A percentile compares a stretch with the other conserved stretches of the same genome.
Conservation (phyloP, 1,139 yeast species). For the Meyerozyma guilliermondii region DNA sequence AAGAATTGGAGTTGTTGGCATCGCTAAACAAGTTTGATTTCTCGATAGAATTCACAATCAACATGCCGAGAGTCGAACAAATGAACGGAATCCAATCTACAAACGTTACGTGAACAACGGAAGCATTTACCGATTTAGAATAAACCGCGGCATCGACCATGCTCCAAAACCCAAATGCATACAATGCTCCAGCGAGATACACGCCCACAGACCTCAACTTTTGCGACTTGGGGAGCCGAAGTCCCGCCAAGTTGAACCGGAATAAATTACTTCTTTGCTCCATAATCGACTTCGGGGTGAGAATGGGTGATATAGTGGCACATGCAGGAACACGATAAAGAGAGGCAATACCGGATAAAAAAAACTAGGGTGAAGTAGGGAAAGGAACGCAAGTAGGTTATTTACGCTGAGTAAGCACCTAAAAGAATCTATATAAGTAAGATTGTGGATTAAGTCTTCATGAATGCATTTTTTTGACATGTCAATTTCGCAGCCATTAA, state of each 20-base stretch:
- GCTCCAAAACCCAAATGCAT: constrained; percentile 86
- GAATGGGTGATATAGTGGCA: not conserved
- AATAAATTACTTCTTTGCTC: constrained; percentile 37
- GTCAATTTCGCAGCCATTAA: not conserved
- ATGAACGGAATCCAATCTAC: constrained; percentile 94
- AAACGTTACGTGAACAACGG: constrained; percentile 80
- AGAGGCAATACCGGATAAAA: too few species aligned
- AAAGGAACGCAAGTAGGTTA: too few species aligned
- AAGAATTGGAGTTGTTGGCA: constrained; percentile 37
- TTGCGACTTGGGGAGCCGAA: constrained; percentile 62
- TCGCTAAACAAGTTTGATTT: constrained; percentile 65
- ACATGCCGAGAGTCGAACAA: constrained; percentile 85
- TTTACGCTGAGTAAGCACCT: too few species aligned
- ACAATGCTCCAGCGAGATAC: constrained; percentile 68
- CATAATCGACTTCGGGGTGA: constrained; percentile 15
- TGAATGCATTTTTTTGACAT: too few species aligned
- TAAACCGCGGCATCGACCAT: constrained; percentile 85
- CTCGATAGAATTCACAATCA: constrained; percentile 87
- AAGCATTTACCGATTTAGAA: constrained; percentile 80
- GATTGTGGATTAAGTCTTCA: too few species aligned
- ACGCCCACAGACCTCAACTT: constrained; percentile 73
- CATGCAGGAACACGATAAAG: not conserved
- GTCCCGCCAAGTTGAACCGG: constrained; percentile 44
- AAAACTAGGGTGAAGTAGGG: too few species aligned
- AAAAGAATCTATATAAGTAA: too few species aligned